Percentiles rank a stretch among this genome's conserved stretches.
Conservation (phyloP, 495 filamentous ascomycete species). For the Sphaerosporella brunnea region DNA sequence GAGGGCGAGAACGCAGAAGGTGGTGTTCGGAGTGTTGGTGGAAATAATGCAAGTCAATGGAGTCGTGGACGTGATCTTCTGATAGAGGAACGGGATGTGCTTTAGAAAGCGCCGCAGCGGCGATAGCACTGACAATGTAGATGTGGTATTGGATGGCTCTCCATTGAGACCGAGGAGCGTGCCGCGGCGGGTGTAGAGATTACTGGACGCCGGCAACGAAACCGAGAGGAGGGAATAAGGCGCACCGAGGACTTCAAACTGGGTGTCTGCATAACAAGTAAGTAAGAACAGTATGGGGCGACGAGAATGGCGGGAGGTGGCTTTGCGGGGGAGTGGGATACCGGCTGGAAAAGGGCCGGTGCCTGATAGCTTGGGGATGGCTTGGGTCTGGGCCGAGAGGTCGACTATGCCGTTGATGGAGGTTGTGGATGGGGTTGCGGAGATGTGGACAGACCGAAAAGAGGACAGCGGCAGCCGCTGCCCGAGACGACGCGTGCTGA, state of each 20-base stretch:
- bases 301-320: background rate
- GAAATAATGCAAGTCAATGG: conserved; percentile 75
- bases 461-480: background rate
- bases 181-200: conserved; percentile 76
- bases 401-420: conserved; percentile 18
- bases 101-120: conserved; percentile 60
- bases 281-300: background rate
- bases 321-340: conserved; percentile 1
- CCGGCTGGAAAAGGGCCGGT: conserved; percentile 23
- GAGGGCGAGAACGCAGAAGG: conserved; percentile 69
- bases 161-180: conserved; percentile 81
- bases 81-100: conserved; percentile 87
- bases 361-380: conserved; percentile 24
- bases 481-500: background rate
- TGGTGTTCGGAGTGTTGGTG: conserved; percentile 64
- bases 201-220: conserved; percentile 76
- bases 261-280: conserved; percentile 27
- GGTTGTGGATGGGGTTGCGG: conserved; percentile 20
- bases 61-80: conserved; percentile 54
- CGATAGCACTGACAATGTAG: conserved; percentile 69
- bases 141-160: conserved; percentile 40
- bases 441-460: conserved; percentile 17
- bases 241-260: conserved; percentile 77
- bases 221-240: conserved; percentile 87
- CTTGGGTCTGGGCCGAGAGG: conserved; percentile 21